Base-by-base conservation (phyloP, 495 filamentous ascomycete species). In the Chaetomium cochliodes region DNA sequence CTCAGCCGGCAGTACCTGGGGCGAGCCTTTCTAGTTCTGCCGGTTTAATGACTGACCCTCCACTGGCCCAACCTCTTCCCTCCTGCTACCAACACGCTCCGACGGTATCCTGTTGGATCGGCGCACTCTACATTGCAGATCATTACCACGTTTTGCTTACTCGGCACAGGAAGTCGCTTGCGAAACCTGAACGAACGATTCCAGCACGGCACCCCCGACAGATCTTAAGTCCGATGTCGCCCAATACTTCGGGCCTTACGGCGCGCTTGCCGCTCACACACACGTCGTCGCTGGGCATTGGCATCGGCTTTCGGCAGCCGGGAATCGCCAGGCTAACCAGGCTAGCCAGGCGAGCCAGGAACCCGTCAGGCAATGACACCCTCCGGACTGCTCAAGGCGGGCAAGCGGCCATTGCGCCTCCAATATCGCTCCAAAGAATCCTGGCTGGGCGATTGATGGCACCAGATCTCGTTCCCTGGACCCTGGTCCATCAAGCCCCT, bases 391-490 rank as follows among this genome's bases (percentile, higher is more conserved):
- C 30, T 39, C 39, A 28, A 23, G 65, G 33, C 39, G 44, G 39
- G 44, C 44, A 55, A 41, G 39, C 53, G 57, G 6, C 33, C 42
- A 49, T 64, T 15, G 25, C 58, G 51, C 44, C 63, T 59, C 58
- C 67, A 51, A 47, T 69, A 70, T 39, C 62, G 66, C 47, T 70
- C 68, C 58, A 77, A 65, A 37, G 75, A 65, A 28, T 74, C 69
- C 44, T 63, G 65, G 11, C 67, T 68, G 23, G 79, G 81, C 25
- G 74, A 73, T 55, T 79, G 68, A 70, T 83, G 82, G 72, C 80
- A 80, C 79, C 78, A 83, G 26, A 83, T 72, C 65, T 84, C 82
- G 33, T 77, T 71, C 53, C 76, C 75, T 58, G 63, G 67, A 57
- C 70, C 71, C 55, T 76, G 76, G 65, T 70, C 77, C 23, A 76